phyloP scores from a whole-genome alignment of 495 filamentous ascomycete species.

The Penicillium paradoxum region DNA sequence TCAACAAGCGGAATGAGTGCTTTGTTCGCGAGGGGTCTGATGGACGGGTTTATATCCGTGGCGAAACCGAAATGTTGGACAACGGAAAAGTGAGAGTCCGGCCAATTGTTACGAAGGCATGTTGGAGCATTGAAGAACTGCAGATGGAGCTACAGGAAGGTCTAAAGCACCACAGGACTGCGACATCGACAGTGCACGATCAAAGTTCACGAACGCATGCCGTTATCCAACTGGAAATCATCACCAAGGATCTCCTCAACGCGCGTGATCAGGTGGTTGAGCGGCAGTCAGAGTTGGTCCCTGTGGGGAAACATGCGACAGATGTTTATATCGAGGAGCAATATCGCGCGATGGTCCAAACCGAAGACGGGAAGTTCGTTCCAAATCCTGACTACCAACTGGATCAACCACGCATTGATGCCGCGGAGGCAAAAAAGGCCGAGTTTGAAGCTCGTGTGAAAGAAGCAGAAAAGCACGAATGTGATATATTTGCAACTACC shows the following conservation, averaged over 20 bases:
- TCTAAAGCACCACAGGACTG: slow-evolving; percentile 15
- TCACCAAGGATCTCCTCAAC: slow-evolving; percentile 12
- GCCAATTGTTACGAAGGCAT: slow-evolving; percentile 17
- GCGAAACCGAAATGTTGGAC: slow-evolving; percentile 22
- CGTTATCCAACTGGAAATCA: slow-evolving; percentile 21
- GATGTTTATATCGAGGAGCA: slow-evolving; percentile 24
- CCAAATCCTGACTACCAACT: slow-evolving; percentile 16
- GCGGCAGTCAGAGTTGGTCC: slow-evolving; percentile 21
- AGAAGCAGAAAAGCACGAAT: slow-evolving; percentile 13
- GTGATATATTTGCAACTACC: slow-evolving; percentile 1
- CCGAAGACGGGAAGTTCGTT: slow-evolving; percentile 13
- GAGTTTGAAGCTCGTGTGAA: slow-evolving; percentile 19
- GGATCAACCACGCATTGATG: slow-evolving; percentile 19
- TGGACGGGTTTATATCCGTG: slow-evolving; percentile 16
- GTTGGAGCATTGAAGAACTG: slow-evolving; percentile 23
- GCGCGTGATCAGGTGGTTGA: slow-evolving; percentile 20
- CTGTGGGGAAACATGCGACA: slow-evolving; percentile 23
- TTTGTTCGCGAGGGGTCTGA: slow-evolving; percentile 23
- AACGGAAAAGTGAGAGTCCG: slow-evolving; percentile 23
- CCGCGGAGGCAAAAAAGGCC: slow-evolving; percentile 19
- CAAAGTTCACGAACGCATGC: slow-evolving; percentile 29
- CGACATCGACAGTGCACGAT: slow-evolving; percentile 21
- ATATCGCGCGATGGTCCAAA: slow-evolving; percentile 1
- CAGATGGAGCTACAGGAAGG: slow-evolving; percentile 8
- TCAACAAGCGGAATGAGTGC: slow-evolving; percentile 17